Percentiles rank a stretch among this genome's conserved stretches.
These are phyloP conservation scores for Cryphonectria naterciae DNA, from an alignment of 2,329 filamentous ascomycete species.

Conservation along the genomic window DNA sequence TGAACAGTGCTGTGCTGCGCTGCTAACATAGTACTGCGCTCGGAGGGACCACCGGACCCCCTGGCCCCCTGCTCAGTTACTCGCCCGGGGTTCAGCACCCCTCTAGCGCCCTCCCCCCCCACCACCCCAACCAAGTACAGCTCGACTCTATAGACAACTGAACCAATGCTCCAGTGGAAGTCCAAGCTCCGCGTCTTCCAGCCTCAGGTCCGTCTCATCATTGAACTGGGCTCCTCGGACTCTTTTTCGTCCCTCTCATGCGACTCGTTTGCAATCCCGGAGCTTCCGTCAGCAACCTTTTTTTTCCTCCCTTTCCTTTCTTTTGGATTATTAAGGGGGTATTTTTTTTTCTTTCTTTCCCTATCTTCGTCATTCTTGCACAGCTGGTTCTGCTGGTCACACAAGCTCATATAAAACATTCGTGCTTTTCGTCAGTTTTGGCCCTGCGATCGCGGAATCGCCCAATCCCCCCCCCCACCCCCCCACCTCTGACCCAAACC, in stretches of 20 bases:
- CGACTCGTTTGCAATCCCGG: background rate
- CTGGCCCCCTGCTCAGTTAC: background rate
- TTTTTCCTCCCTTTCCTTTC: too few species aligned
- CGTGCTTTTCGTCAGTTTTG: background rate
- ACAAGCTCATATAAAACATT: background rate
- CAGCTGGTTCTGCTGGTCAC: conserved; percentile 4
- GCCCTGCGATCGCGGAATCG: background rate
- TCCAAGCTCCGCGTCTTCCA: conserved; percentile 5
- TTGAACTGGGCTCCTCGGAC: background rate
- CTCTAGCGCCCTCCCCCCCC: background rate
- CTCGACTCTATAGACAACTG: background rate
- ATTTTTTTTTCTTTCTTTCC: background rate
- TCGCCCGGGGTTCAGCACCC: background rate
- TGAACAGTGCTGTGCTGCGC: too few species aligned
- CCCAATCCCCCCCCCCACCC: too few species aligned
- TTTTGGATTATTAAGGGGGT: background rate
- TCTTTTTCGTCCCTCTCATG: conserved; percentile 2
- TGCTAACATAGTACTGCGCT: too few species aligned
- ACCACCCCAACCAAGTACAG: too few species aligned
- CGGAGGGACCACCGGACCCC: too few species aligned
- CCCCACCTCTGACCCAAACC: background rate
- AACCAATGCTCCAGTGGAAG: background rate
- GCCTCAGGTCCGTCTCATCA: conserved; percentile 14
- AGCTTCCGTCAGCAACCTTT: background rate
- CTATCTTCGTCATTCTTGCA: background rate